Percentiles rank a stretch among this genome's conserved stretches.
Evolutionary conservation across 495 filamentous ascomycete genomes (phyloP).

Genomic region (Cercophora sp.): DNA sequence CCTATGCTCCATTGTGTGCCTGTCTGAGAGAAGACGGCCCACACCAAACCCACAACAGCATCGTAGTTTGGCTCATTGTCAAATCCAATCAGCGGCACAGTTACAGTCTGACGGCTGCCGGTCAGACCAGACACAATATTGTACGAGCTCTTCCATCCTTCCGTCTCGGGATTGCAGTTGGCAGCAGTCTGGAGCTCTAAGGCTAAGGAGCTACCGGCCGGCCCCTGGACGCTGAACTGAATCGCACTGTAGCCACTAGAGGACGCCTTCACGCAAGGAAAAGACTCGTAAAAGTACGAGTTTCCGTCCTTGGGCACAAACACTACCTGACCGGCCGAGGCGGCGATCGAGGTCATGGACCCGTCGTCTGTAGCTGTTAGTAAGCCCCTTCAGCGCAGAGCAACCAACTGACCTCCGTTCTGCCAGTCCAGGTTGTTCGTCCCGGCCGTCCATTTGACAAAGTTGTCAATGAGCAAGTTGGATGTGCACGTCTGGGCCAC

Average conservation of each 20-base stretch:
- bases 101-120: slow-evolving; percentile 49
- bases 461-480: slow-evolving; percentile 56
- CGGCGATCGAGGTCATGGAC: slow-evolving; percentile 48
- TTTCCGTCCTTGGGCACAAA: slow-evolving; percentile 46
- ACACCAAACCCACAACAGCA: slow-evolving; percentile 49
- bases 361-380: slow-evolving; percentile 49
- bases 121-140: slow-evolving; percentile 46
- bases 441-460: slow-evolving; percentile 47
- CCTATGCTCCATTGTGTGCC: slow-evolving; percentile 48
- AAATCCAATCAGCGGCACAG: slow-evolving; percentile 50
- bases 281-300: slow-evolving; percentile 58
- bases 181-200: slow-evolving; percentile 53
- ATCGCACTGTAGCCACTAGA: slow-evolving; percentile 48
- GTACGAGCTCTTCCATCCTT: slow-evolving; percentile 45
- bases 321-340: slow-evolving; percentile 41
- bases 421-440: slow-evolving; percentile 46
- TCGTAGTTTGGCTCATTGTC: slow-evolving; percentile 46
- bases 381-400: not conserved
- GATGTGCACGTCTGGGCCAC: slow-evolving; percentile 42
- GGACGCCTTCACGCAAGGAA: slow-evolving; percentile 45
- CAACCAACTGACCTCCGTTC: slow-evolving; percentile 37
- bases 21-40: slow-evolving; percentile 45
- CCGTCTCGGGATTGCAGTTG: slow-evolving; percentile 31
- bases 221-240: slow-evolving; percentile 53
- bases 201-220: slow-evolving; percentile 43